Conservation (phyloP, 306 rosid genomes). For the Cucurbita pepo region DNA sequence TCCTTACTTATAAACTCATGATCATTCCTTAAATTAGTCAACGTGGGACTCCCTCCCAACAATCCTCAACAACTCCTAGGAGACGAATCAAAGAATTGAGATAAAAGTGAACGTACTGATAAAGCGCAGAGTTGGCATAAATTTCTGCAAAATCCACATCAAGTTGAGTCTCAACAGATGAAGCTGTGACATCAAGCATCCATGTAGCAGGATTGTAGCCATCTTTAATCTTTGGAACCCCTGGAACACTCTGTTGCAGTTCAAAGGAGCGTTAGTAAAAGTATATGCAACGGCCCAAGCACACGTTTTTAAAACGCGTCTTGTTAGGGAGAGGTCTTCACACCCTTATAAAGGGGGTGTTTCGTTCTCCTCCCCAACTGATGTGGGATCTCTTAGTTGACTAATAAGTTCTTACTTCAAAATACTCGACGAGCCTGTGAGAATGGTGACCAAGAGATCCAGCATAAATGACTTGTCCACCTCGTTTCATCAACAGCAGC, state of each 20-base stretch:
- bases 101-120: constrained; percentile 7
- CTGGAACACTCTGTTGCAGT: constrained; percentile 11
- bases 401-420: constrained; percentile 15
- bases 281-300: no score
- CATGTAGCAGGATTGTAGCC: constrained; percentile 42
- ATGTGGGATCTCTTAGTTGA: background rate
- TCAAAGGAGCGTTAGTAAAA: no score
- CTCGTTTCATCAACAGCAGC: constrained; percentile 29
- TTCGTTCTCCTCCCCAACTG: no score
- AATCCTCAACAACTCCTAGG: background rate
- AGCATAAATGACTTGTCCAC: constrained; percentile 23
- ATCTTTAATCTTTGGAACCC: constrained; percentile 31
- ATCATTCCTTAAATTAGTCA: no score
- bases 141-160: constrained; percentile 20
- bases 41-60: no score
- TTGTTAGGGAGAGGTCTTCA: no score
- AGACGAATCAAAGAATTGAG: background rate
- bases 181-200: constrained; percentile 37
- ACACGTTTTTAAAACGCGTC: no score
- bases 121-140: constrained; percentile 22
- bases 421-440: constrained; percentile 17
- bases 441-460: constrained; percentile 23
- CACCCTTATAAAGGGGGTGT: no score
- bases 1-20: no score
- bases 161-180: constrained; percentile 23